Percentiles rank a stretch among this genome's conserved stretches.
Evolutionary conservation across 2,329 filamentous ascomycete genomes (phyloP).

Genomic region (Fusarium sp.): DNA sequence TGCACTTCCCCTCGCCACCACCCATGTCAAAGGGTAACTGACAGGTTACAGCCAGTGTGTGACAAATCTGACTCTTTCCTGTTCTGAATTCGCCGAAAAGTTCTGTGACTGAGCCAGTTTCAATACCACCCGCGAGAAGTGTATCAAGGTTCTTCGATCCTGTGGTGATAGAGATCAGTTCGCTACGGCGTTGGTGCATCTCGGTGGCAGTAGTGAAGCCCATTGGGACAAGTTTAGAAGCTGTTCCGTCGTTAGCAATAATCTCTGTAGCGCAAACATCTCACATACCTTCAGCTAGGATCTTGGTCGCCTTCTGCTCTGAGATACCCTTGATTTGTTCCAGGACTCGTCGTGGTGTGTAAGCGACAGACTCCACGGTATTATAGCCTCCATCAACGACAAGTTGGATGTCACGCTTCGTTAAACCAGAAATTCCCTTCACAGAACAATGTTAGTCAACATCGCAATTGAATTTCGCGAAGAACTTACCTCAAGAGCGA

Average conservation of each 20-base stretch:
- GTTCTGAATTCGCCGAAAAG: conserved; percentile 98
- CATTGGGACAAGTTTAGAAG: conserved; percentile 97
- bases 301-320: conserved; percentile 93
- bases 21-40: conserved; percentile 99
- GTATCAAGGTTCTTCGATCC: conserved; percentile 98
- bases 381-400: conserved; percentile 93
- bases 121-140: conserved; percentile 90
- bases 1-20: conserved; percentile 95
- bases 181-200: conserved; percentile 96
- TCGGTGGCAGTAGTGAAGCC: conserved; percentile 99
- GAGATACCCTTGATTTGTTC: conserved; percentile 99
- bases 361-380: conserved; percentile 95
- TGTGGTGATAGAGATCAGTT: conserved; percentile 97
- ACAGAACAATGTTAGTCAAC: conserved; percentile 19
- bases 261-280: background rate
- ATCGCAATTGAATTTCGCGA: background rate
- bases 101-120: conserved; percentile 98
- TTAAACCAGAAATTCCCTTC: conserved; percentile 87
- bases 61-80: conserved; percentile 98
- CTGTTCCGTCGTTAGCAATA: conserved; percentile 59
- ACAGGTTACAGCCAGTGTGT: conserved; percentile 98
- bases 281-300: conserved; percentile 82
- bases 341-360: conserved; percentile 83
- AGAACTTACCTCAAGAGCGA: conserved; percentile 80
- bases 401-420: conserved; percentile 94